Conservation (phyloP, 2,329 filamentous ascomycete species). For the Fusarium torreyae region DNA sequence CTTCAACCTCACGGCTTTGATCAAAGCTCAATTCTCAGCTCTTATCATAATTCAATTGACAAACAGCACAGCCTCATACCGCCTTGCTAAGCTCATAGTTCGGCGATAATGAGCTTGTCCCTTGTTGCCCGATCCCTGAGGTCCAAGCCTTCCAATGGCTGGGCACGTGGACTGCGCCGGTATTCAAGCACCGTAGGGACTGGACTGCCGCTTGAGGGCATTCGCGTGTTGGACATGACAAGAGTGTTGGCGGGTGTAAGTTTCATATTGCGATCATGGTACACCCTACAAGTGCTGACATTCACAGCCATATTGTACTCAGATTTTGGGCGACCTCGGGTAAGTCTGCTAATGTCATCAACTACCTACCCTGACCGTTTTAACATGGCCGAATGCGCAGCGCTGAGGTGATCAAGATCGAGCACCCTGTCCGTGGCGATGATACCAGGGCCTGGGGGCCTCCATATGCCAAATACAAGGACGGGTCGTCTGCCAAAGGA, state of each 20-base stretch:
- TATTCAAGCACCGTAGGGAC: slow-evolving; percentile 51
- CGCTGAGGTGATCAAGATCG: slow-evolving; percentile 97
- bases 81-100: slow-evolving; percentile 7
- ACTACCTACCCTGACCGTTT: slow-evolving; percentile 11
- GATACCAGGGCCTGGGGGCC: slow-evolving; percentile 98
- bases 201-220: slow-evolving; percentile 81
- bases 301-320: slow-evolving; percentile 91
- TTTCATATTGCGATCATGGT: slow-evolving; percentile 40
- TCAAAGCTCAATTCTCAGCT: not conserved
- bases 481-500: slow-evolving; percentile 71
- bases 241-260: slow-evolving; percentile 93
- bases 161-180: slow-evolving; percentile 44
- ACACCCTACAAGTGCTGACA: slow-evolving; percentile 26
- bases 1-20: not conserved
- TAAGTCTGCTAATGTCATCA: slow-evolving; percentile 61
- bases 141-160: slow-evolving; percentile 39
- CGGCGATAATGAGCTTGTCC: slow-evolving; percentile 37
- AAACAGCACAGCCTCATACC: not conserved
- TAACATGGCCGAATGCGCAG: slow-evolving; percentile 60
- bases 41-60: not conserved
- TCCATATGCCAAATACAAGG: slow-evolving; percentile 86
- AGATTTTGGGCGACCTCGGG: slow-evolving; percentile 97
- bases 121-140: slow-evolving; percentile 39
- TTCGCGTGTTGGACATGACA: slow-evolving; percentile 96
- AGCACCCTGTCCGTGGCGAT: slow-evolving; percentile 91